phyloP scores from a whole-genome alignment of 2,329 filamentous ascomycete species.

The Dothideomycetidae sp. region DNA sequence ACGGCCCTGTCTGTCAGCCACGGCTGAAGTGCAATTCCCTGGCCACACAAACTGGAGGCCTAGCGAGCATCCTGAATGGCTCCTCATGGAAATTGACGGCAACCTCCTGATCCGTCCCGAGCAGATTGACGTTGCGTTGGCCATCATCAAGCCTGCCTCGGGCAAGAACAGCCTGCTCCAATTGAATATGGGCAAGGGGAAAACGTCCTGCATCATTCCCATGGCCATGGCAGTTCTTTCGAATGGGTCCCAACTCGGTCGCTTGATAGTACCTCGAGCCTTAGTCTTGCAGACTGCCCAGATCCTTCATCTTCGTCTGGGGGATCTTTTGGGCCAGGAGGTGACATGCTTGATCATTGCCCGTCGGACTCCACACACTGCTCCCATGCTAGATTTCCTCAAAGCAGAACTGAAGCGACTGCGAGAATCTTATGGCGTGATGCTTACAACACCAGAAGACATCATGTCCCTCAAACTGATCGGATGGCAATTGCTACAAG shows the following conservation, averaged over 20 bases:
- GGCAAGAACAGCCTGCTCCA: constrained; percentile 38
- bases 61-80: constrained; percentile 39
- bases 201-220: constrained; percentile 54
- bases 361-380: constrained; percentile 30
- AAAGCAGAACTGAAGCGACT: constrained; percentile 29
- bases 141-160: constrained; percentile 35
- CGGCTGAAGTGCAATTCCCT: constrained; percentile 31
- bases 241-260: constrained; percentile 30
- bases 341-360: constrained; percentile 46
- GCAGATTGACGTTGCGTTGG: constrained; percentile 42
- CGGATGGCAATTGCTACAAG: constrained; percentile 42
- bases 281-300: constrained; percentile 45
- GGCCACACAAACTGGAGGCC: constrained; percentile 46
- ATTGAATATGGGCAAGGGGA: constrained; percentile 59
- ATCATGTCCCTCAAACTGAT: constrained; percentile 51
- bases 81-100: constrained; percentile 52
- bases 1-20: too few relatives aligned
- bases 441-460: constrained; percentile 50
- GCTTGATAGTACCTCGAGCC: constrained; percentile 43
- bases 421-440: constrained; percentile 33
- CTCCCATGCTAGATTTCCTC: constrained; percentile 21
- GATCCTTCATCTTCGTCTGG: constrained; percentile 40
- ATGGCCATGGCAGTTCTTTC: constrained; percentile 39
- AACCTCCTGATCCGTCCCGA: constrained; percentile 45
- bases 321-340: constrained; percentile 39